These are phyloP conservation scores for Colletotrichum caudatum DNA, from an alignment of 2,329 filamentous ascomycete genomes.

Conservation along the genomic window DNA sequence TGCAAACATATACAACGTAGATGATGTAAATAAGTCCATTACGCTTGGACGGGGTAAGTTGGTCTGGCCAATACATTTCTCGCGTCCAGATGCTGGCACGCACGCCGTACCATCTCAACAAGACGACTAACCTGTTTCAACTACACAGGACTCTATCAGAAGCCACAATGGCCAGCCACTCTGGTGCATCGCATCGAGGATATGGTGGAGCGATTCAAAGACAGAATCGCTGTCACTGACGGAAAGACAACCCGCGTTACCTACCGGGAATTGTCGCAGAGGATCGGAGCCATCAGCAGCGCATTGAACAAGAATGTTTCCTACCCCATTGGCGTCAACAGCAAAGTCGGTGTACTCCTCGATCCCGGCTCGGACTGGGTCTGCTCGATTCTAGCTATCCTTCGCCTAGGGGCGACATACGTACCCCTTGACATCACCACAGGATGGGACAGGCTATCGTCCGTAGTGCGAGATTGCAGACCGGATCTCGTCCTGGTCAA, in stretches of 20 bases:
- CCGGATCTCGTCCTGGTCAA: constrained; percentile 45
- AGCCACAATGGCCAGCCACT: constrained; percentile 1
- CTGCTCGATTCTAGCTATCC: constrained; percentile 55
- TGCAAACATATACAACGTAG: background rate
- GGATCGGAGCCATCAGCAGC: background rate
- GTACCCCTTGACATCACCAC: constrained; percentile 56
- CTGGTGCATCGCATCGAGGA: background rate
- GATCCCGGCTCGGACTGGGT: constrained; percentile 52
- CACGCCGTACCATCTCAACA: background rate
- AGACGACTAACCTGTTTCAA: background rate
- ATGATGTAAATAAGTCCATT: background rate
- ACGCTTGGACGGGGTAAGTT: constrained; percentile 1
- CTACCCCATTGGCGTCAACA: constrained; percentile 37
- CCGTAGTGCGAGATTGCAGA: constrained; percentile 48
- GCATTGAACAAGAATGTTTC: background rate
- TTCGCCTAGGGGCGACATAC: constrained; percentile 53
- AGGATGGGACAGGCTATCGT: constrained; percentile 47
- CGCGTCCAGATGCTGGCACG: no score
- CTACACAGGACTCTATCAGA: background rate
- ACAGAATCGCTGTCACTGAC: background rate
- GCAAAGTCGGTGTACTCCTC: constrained; percentile 55
- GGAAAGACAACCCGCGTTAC: background rate
- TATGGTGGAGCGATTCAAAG: background rate
- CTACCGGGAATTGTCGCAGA: background rate
- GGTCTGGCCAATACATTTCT: no score